Evolutionary conservation across 75 land plant species (phyloP).

Genomic region (Cupressus sempervirens): DNA sequence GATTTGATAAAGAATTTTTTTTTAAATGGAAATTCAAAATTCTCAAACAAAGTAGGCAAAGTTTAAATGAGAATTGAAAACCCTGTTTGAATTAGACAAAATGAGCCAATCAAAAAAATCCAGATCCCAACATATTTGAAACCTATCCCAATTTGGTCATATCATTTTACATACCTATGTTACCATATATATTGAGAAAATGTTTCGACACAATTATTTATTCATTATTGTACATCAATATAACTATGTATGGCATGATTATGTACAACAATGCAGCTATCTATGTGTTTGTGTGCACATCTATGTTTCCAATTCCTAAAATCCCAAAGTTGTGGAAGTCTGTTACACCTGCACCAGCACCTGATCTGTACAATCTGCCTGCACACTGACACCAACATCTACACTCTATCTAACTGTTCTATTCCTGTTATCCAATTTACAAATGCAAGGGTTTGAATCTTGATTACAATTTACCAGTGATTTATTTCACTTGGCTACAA

Average conservation of each 20-base stretch:
- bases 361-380: not conserved
- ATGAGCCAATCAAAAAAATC: no score
- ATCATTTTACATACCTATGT: not conserved
- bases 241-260: not conserved
- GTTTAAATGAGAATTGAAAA: no score
- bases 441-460: not conserved
- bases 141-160: no score
- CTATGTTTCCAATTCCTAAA: not conserved
- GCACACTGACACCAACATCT: not conserved
- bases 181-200: not conserved
- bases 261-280: not conserved
- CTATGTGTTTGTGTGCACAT: no score
- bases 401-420: not conserved
- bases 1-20: no score
- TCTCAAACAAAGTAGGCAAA: no score
- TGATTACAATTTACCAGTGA: not conserved
- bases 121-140: no score
- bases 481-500: not conserved
- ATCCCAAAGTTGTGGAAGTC: not conserved
- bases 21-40: no score
- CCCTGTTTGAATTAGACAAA: no score
- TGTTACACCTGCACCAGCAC: not conserved
- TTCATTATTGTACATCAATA: no score
- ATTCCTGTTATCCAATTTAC: not conserved
- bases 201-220: no score